These are phyloP conservation scores for Porphyrellus cyaneotinctus DNA, from an alignment of 768 basidiomycete genomes.

Conservation along the genomic window DNA sequence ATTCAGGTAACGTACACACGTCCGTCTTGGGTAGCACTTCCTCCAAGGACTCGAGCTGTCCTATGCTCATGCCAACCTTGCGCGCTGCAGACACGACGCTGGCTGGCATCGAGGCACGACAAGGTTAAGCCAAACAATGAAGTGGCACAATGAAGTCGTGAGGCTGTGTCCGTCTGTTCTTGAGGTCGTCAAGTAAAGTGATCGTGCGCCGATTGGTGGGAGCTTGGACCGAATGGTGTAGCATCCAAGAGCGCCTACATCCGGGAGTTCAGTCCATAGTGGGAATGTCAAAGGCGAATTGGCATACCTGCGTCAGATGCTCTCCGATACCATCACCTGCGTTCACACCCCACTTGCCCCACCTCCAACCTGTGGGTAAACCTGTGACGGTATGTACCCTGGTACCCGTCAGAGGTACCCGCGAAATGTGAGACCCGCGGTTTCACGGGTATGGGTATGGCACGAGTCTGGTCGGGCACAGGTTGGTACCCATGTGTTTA, in stretches of 20 bases:
- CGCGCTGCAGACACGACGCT: conserved; percentile 78
- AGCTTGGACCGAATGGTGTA: conserved; percentile 97
- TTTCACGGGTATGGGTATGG: too few relatives aligned
- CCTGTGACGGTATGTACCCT: too few relatives aligned
- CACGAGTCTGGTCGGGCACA: too few relatives aligned
- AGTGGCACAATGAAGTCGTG: conserved; percentile 86
- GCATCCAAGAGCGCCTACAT: conserved; percentile 72
- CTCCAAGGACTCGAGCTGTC: conserved; percentile 83
- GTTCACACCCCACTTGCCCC: conserved; percentile 92
- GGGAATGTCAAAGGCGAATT: background rate
- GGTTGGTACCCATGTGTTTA: too few relatives aligned
- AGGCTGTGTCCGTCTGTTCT: conserved; percentile 98
- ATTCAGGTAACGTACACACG: conserved; percentile 95
- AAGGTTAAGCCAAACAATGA: conserved; percentile 93
- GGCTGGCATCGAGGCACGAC: conserved; percentile 93
- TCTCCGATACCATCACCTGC: conserved; percentile 97
- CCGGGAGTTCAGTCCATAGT: conserved; percentile 3
- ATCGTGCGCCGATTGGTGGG: conserved; percentile 92
- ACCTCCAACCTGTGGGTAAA: conserved; percentile 91
- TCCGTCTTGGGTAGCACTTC: conserved; percentile 91
- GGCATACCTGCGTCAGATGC: conserved; percentile 85
- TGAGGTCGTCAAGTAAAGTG: conserved; percentile 90
- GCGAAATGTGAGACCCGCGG: too few relatives aligned
- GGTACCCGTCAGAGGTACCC: too few relatives aligned
- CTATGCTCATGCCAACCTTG: conserved; percentile 75